Evolutionary conservation across 129 eudicot species (phyloP).

Genomic region (Helianthus tuberosus): DNA sequence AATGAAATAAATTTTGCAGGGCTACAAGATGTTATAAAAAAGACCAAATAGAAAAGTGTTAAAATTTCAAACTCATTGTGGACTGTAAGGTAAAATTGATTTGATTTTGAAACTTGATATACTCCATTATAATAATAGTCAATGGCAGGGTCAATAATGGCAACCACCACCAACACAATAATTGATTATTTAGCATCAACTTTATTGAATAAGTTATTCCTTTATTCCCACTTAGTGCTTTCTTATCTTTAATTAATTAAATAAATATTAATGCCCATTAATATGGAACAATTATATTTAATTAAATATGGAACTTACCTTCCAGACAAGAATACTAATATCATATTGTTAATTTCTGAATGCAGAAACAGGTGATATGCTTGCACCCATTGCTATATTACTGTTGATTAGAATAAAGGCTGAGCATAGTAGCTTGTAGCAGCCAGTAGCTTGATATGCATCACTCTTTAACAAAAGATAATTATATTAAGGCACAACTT

Average conservation of each 20-base stretch:
- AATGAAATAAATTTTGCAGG: too few relatives aligned
- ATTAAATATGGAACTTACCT: conserved; percentile 60
- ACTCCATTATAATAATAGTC: too few relatives aligned
- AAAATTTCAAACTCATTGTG: too few relatives aligned
- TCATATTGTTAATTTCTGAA: conserved; percentile 75
- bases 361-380: conserved; percentile 94
- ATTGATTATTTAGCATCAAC: conserved; percentile 30
- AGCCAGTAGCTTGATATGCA: conserved; percentile 99
- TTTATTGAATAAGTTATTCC: conserved; percentile 30
- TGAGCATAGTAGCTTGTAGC: conserved; percentile 91
- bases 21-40: too few relatives aligned
- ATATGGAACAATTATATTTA: conserved; percentile 15
- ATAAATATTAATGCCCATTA: conserved; percentile 22
- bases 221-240: conserved; percentile 24
- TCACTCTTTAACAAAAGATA: conserved; percentile 61
- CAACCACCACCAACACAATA: conserved; percentile 35
- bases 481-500: conserved; percentile 9
- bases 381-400: conserved; percentile 97
- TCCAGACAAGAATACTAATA: conserved; percentile 91
- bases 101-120: too few relatives aligned
- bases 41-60: too few relatives aligned
- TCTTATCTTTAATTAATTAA: conserved; percentile 19
- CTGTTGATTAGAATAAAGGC: conserved; percentile 91
- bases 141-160: too few relatives aligned
- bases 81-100: too few relatives aligned